Evolutionary conservation across 2,329 filamentous ascomycete genomes (phyloP), one percentile per base, ranked within the genome.

Genomic region (Xylariales sp.): DNA sequence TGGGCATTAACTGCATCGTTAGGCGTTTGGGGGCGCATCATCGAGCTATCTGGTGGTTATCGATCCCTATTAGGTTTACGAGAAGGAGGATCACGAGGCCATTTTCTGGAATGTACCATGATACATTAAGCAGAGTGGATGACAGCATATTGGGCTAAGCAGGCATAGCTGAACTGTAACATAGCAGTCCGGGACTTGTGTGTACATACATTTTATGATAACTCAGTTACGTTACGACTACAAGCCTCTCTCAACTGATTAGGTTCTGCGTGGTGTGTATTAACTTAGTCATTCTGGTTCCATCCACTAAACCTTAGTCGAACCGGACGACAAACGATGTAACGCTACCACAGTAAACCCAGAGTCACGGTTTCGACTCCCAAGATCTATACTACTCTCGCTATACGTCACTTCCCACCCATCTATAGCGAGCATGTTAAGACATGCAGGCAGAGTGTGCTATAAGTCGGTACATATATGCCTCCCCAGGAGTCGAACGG

Each of bases 1-100:
- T 49, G 18, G 53, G 23, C 53, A 67, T 48, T 41, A 46, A 69
- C 46, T 57, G 50, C 49, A 62, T 67, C 32, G 36, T 67, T 58
- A 12, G 64, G 64, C 53, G 64, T 67, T 67, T 30, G 50, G 49
- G n/a, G 64, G 52, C 53, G 23, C 30, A 61, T 64, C 48, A 57
- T 69, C n/a, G 28, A 58, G 39, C 23, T 57, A 30, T 9, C 3
- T 1, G 41, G 48, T n/a, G 48, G 43, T 32, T 54, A 36, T 30
- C n/a, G 46, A 62, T 65, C 7, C 58, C 34, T 43, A 12, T 30
- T 45, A 9, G 1, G 39, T 55, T 61, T 54, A 6, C 53, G 18
- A 23, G 14, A 36, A 36, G 53, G 18, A 45, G 56, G 12, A 10
- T 64, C 23, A 30, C 34, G 52, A 62, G 61, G 62, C 52, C 56